phyloP scores from a whole-genome alignment of 768 basidiomycete genomes.

The Tricholoma sp. region DNA sequence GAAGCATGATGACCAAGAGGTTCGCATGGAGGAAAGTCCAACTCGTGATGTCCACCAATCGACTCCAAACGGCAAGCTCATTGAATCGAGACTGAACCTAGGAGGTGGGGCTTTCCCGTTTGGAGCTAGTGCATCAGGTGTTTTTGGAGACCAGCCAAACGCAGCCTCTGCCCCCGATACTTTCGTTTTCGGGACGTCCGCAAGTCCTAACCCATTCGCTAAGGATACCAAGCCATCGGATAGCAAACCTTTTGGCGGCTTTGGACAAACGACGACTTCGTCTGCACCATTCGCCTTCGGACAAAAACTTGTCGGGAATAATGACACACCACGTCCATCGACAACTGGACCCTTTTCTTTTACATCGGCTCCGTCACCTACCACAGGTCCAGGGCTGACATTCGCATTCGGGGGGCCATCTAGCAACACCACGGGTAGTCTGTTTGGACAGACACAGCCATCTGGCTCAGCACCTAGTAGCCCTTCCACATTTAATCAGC shows the following conservation, averaged over 20 bases:
- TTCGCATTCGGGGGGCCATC: constrained; percentile 42
- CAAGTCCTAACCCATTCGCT: constrained; percentile 43
- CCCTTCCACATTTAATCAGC: constrained; percentile 51
- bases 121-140: constrained; percentile 24
- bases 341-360: constrained; percentile 47
- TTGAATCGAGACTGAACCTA: constrained; percentile 29
- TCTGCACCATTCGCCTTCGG: constrained; percentile 42
- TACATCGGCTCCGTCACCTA: constrained; percentile 31
- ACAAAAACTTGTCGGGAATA: constrained; percentile 30
- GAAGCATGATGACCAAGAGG: constrained; percentile 55
- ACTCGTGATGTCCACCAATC: constrained; percentile 53
- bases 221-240: constrained; percentile 42
- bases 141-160: constrained; percentile 26
- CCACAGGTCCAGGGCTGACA: constrained; percentile 33
- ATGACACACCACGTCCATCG: constrained; percentile 34
- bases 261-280: constrained; percentile 37
- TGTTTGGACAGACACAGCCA: constrained; percentile 38
- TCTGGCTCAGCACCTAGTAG: constrained; percentile 48
- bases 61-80: constrained; percentile 22
- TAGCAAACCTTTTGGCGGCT: constrained; percentile 42
- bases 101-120: constrained; percentile 46
- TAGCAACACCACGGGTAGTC: constrained; percentile 25
- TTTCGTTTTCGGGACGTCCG: constrained; percentile 38
- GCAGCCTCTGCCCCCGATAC: constrained; percentile 21
- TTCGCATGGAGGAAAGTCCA: constrained; percentile 81